Conservation (phyloP, 768 basidiomycete species). For the Clathrus columnatus region DNA sequence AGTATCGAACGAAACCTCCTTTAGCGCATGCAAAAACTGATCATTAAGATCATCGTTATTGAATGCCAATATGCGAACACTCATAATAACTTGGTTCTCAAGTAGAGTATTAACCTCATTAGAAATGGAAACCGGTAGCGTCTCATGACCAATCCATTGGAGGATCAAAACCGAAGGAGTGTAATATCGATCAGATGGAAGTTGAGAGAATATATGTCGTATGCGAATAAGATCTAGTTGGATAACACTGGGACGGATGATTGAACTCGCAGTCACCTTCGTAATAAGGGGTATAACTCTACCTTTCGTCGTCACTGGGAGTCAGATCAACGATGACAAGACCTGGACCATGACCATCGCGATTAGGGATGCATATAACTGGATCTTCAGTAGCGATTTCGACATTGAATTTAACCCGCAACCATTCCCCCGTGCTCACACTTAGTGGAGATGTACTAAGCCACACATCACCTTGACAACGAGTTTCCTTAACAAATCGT, state of each 20-base stretch:
- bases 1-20: conserved; percentile 40
- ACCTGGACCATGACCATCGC: conserved; percentile 42
- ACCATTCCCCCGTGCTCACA: conserved; percentile 73
- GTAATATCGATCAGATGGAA: conserved; percentile 51
- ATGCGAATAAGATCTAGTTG: conserved; percentile 67
- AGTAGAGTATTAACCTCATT: conserved; percentile 45
- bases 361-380: conserved; percentile 14
- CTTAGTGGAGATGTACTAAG: conserved; percentile 65
- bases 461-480: conserved; percentile 46
- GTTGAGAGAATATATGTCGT: conserved; percentile 48
- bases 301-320: conserved; percentile 61
- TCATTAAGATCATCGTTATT: conserved; percentile 46
- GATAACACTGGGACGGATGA: conserved; percentile 54
- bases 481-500: conserved; percentile 27
- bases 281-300: conserved; percentile 13
- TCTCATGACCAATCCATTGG: conserved; percentile 46
- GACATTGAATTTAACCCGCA: conserved; percentile 67
- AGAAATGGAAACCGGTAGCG: conserved; percentile 38
- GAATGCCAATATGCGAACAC: conserved; percentile 39
- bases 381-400: conserved; percentile 40
- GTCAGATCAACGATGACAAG: conserved; percentile 71
- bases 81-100: conserved; percentile 31
- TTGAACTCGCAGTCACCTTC: background rate
- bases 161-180: conserved; percentile 53
- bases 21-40: conserved; percentile 39